These are phyloP conservation scores for Cotoneaster glaucophyllus DNA, from an alignment of 306 rosid species.

Conservation along the genomic window DNA sequence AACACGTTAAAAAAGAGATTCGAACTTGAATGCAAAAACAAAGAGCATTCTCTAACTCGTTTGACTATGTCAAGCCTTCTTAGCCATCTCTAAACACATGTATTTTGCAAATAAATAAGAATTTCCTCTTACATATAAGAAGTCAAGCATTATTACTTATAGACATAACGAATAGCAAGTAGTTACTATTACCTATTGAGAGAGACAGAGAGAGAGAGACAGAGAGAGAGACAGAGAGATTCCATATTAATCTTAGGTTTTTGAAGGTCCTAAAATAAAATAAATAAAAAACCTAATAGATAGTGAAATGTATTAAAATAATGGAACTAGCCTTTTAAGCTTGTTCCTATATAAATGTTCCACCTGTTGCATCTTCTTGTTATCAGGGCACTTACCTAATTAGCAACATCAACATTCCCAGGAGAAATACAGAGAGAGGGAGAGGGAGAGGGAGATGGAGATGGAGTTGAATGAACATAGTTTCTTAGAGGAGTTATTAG, in stretches of 20 bases:
- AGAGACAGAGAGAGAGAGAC: background rate
- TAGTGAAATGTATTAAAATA: conserved; percentile 15
- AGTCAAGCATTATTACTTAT: background rate
- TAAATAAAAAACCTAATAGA: background rate
- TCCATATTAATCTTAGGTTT: conserved; percentile 42
- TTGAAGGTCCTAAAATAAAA: conserved; percentile 19
- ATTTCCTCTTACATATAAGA: too few relatives aligned
- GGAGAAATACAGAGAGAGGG: conserved; percentile 8
- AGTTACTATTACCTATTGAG: background rate
- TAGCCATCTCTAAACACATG: background rate
- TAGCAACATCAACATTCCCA: conserved; percentile 34
- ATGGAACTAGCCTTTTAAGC: conserved; percentile 15
- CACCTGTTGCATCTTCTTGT: conserved; percentile 23
- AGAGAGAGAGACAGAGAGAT: conserved; percentile 23
- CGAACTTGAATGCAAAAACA: too few relatives aligned
- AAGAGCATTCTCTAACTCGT: too few relatives aligned
- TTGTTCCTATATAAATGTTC: conserved; percentile 47
- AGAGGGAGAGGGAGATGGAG: conserved; percentile 8
- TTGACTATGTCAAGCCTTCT: background rate
- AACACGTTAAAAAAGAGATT: too few relatives aligned
- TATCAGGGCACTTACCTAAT: conserved; percentile 36
- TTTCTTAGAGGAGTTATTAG: conserved; percentile 62
- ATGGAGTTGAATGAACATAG: conserved; percentile 58
- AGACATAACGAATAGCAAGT: background rate
- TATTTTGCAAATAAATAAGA: background rate